phyloP scores from a whole-genome alignment of 306 rosid species.

The Notholithocarpus densiflorus region DNA sequence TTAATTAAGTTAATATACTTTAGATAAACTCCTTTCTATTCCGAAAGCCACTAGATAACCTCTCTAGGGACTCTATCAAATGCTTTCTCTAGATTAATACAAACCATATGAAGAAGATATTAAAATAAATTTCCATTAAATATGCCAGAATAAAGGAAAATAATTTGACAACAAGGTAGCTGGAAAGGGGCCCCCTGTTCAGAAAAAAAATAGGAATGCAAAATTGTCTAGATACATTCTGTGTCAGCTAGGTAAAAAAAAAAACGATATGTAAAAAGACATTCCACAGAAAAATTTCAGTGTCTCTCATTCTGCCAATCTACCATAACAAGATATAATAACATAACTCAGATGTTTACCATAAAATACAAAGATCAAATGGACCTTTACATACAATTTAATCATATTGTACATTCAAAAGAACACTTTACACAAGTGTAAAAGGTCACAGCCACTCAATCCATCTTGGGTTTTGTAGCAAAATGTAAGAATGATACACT shows the following conservation, averaged over 20 bases:
- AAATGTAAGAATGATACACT: slow-evolving; percentile 6
- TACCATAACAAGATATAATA: neutral
- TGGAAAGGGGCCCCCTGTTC: neutral
- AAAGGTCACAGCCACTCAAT: neutral
- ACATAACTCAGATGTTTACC: neutral
- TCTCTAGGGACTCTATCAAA: no score
- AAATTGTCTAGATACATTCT: neutral
- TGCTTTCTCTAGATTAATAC: no score
- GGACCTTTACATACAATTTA: neutral
- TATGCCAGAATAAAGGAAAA: neutral
- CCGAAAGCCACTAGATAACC: no score
- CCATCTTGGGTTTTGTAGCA: slow-evolving; percentile 1
- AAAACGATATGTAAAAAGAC: neutral
- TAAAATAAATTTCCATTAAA: neutral
- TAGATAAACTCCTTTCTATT: no score
- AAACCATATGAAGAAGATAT: no score
- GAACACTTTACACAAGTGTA: slow-evolving; percentile 5
- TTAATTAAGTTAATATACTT: no score
- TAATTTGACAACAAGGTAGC: neutral
- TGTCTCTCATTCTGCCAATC: neutral
- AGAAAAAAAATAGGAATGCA: neutral
- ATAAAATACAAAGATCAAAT: neutral
- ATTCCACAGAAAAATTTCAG: neutral
- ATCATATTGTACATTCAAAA: neutral
- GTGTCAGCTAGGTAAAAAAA: no score